Percentiles rank a stretch among this genome's conserved stretches.
These are phyloP conservation scores for Lablab purpureus DNA, from an alignment of 306 rosid species.

Conservation along the genomic window DNA sequence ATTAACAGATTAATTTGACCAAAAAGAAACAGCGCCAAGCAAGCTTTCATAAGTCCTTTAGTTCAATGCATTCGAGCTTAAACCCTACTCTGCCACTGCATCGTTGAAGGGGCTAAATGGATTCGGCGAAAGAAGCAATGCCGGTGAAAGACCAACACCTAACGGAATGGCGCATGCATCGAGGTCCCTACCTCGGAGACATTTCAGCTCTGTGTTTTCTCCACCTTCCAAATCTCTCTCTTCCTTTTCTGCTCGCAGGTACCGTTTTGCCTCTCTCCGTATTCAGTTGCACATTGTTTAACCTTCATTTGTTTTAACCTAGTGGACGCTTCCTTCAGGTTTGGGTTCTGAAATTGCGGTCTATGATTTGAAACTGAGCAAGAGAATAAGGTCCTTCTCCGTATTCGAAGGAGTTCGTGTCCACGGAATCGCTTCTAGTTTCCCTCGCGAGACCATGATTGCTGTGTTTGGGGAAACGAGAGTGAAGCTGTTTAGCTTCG, in stretches of 20 bases:
- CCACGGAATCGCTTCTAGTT: slow-evolving; percentile 70
- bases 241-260: slow-evolving; percentile 83
- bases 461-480: slow-evolving; percentile 82
- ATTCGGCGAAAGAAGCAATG: slow-evolving; percentile 34
- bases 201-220: slow-evolving; percentile 91
- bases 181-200: slow-evolving; percentile 86
- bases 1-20: neutral
- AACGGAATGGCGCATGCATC: slow-evolving; percentile 59
- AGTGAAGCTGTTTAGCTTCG: slow-evolving; percentile 66
- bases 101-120: neutral
- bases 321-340: slow-evolving; percentile 55
- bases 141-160: slow-evolving; percentile 43
- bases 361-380: slow-evolving; percentile 65
- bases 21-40: neutral
- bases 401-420: slow-evolving; percentile 93
- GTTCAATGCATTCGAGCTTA: slow-evolving; percentile 9
- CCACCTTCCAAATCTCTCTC: slow-evolving; percentile 63
- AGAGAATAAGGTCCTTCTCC: slow-evolving; percentile 54
- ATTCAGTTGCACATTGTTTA: neutral
- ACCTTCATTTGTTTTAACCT: neutral
- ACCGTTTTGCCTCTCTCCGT: neutral
- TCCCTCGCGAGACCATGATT: slow-evolving; percentile 35
- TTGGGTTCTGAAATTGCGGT: slow-evolving; percentile 78
- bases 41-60: neutral
- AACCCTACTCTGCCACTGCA: slow-evolving; percentile 42